Base-by-base conservation (phyloP, 331 rosid genomes). In the Rhamnella rubrinervis region DNA sequence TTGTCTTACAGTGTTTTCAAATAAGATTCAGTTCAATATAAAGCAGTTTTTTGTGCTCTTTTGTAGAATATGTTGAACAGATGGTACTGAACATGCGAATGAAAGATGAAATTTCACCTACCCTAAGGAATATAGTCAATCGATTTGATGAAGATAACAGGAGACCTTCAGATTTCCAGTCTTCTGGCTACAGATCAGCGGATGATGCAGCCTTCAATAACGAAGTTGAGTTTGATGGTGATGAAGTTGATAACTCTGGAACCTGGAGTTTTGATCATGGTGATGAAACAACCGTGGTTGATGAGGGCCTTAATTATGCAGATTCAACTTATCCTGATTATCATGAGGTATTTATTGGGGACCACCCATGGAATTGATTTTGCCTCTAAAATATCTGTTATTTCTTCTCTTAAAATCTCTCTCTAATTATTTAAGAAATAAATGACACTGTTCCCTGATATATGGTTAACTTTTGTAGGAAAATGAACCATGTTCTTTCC, bases 41-140 rank as follows among this genome's bases (percentile, higher is more conserved):
- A 55, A 44, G 11, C 19, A 26, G 37, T 41, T 35, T 59, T 67
- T 74, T 67, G 40, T 51, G 74, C 63, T 50, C 60, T 61, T 61
- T 26, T 66, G 16, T 77, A 91, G 96, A 95, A 62, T 87, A 82
- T 84, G 80, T 86, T 55, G 93, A 95, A 83, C 84, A 87, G 83
- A 91, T 89, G 89, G 80, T 83, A 58, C 63, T 82, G 85, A 76
- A 83, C 73, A 79, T 91, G 84, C 84, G 75, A 65, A 70, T 56
- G 63, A 82, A 85, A 84, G 84, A 95, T 73, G 96, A 91, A 72
- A 95, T 95, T 74, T 95, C 99, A 64, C 99, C 98, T 53, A 93
- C 85, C 75, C 85, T 91, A 46, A 77, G 84, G 85, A 76, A 59
- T 72, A 82, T 91, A 74, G 88, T 95, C 61, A 82, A 83, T 77